Conservation (phyloP, 768 basidiomycete genomes). For the Boletales sp. region DNA sequence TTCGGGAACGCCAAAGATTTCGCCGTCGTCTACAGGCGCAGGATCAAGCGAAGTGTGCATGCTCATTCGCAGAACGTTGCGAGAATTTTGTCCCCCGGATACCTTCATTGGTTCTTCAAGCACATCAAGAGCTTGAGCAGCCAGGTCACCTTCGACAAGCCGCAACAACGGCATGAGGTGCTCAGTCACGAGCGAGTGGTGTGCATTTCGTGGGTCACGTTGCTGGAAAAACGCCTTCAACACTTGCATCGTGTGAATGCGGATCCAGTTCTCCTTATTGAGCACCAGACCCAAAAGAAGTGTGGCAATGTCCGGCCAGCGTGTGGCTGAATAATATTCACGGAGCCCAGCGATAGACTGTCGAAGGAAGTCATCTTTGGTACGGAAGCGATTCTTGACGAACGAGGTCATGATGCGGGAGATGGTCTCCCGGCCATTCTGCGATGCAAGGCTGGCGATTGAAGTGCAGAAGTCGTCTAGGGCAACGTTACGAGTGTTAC, state of each 20-base stretch:
- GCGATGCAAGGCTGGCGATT: slow-evolving; percentile 67
- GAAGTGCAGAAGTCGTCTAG: slow-evolving; percentile 71
- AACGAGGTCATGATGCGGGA: slow-evolving; percentile 88
- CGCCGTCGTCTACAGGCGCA: slow-evolving; percentile 52
- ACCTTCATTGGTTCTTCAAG: slow-evolving; percentile 86
- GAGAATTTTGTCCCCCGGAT: slow-evolving; percentile 71
- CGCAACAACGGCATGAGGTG: slow-evolving; percentile 88
- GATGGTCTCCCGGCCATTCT: slow-evolving; percentile 74
- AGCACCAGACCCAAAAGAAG: slow-evolving; percentile 84
- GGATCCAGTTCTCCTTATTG: slow-evolving; percentile 79
- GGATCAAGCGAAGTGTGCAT: slow-evolving; percentile 57
- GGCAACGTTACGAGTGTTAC: slow-evolving; percentile 53
- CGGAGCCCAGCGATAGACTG: slow-evolving; percentile 83
- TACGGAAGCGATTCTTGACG: slow-evolving; percentile 81
- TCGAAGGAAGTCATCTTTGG: slow-evolving; percentile 89
- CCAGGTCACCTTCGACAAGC: slow-evolving; percentile 83
- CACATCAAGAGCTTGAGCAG: slow-evolving; percentile 86
- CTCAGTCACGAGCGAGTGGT: slow-evolving; percentile 77
- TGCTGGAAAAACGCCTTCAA: slow-evolving; percentile 88
- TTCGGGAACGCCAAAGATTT: slow-evolving; percentile 78
- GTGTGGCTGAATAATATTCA: slow-evolving; percentile 74
- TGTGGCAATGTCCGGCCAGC: slow-evolving; percentile 80
- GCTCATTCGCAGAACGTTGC: slow-evolving; percentile 90
- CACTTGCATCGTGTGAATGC: slow-evolving; percentile 80
- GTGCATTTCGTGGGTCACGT: slow-evolving; percentile 69